These are phyloP conservation scores for Pontederia paniculata DNA, from an alignment of 176 grass and related monocot species.

Conservation along the genomic window DNA sequence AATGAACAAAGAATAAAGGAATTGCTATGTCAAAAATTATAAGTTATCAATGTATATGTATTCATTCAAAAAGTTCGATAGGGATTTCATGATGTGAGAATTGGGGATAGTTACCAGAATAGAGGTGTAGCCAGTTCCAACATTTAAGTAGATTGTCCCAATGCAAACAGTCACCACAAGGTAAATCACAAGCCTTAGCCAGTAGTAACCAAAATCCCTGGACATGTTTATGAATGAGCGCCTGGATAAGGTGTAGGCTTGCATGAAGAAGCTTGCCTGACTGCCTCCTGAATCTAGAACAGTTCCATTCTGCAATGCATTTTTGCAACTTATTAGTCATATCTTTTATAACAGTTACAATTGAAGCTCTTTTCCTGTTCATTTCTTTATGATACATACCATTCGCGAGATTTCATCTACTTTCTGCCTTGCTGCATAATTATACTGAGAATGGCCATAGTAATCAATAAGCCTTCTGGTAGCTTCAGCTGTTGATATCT, in stretches of 20 bases:
- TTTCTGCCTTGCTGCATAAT: conserved; percentile 61
- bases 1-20: no score
- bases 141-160: conserved; percentile 86
- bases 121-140: conserved; percentile 80
- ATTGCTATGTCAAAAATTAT: neutral
- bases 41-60: neutral
- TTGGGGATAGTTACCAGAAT: conserved; percentile 52
- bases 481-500: conserved; percentile 76
- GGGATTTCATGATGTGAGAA: neutral
- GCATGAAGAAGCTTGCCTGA: conserved; percentile 92
- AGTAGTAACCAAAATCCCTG: conserved; percentile 93
- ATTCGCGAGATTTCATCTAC: conserved; percentile 80
- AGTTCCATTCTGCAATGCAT: conserved; percentile 66
- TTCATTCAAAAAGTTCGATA: neutral
- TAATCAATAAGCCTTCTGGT: conserved; percentile 52
- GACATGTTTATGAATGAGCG: conserved; percentile 99
- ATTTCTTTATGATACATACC: conserved; percentile 32
- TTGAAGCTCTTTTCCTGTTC: neutral
- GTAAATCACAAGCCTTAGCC: conserved; percentile 89
- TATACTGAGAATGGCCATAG: conserved; percentile 58
- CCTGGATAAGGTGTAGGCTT: conserved; percentile 68
- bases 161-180: conserved; percentile 92
- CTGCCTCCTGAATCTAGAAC: conserved; percentile 82
- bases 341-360: neutral
- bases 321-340: neutral